These are phyloP conservation scores for Pseudofabraea citricarpa DNA, from an alignment of 2,329 filamentous ascomycete species.

Conservation along the genomic window DNA sequence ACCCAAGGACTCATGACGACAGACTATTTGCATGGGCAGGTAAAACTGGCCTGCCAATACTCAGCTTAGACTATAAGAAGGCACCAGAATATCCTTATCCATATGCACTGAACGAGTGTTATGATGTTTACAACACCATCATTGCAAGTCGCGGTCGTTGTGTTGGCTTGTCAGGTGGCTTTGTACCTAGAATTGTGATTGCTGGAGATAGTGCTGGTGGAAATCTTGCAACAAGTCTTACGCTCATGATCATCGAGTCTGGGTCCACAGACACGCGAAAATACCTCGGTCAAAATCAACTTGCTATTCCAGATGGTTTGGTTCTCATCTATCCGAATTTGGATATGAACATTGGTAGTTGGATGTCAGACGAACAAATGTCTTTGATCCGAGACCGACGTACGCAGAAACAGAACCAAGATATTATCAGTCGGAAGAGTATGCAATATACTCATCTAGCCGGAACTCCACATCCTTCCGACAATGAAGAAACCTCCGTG, in stretches of 20 bases:
- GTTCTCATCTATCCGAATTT: constrained; percentile 85
- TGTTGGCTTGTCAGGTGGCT: constrained; percentile 65
- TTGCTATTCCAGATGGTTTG: constrained; percentile 74
- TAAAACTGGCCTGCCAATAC: constrained; percentile 78
- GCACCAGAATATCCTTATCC: constrained; percentile 82
- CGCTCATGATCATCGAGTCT: constrained; percentile 84
- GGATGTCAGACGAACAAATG: constrained; percentile 99
- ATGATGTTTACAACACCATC: constrained; percentile 76
- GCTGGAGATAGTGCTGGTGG: constrained; percentile 80
- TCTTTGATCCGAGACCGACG: constrained; percentile 81
- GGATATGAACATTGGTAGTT: constrained; percentile 97
- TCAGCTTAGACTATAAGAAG: constrained; percentile 89
- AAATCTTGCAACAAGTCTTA: constrained; percentile 74
- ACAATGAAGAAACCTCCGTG: constrained; percentile 55
- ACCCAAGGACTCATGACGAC: constrained; percentile 89
- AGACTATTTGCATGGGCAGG: constrained; percentile 90
- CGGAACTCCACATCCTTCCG: constrained; percentile 75
- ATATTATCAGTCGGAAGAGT: constrained; percentile 77
- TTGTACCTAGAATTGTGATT: constrained; percentile 63
- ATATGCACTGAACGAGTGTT: constrained; percentile 82
- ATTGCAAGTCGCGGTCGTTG: constrained; percentile 69
- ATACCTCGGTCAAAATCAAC: constrained; percentile 49
- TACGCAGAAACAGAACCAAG: constrained; percentile 70
- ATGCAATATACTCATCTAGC: constrained; percentile 84
- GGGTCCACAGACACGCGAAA: constrained; percentile 50